These are phyloP conservation scores for Pichia phayaonensis DNA, from an alignment of 805 yeast species.

Conservation along the genomic window DNA sequence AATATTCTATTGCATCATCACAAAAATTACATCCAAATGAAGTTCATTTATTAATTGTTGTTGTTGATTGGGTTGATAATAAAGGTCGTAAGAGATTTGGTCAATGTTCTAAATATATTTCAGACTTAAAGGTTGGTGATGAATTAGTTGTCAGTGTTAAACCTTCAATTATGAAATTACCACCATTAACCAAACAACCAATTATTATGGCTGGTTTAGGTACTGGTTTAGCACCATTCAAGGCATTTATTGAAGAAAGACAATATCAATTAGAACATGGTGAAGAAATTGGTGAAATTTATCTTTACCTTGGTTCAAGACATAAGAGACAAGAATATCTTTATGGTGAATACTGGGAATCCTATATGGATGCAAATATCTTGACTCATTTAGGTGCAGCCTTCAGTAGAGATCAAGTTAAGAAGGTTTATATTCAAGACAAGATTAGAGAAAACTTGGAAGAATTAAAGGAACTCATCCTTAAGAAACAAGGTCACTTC, in stretches of 20 bases:
- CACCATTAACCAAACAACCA: conserved; percentile 80
- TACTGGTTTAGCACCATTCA: conserved; percentile 97
- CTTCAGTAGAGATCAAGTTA: conserved; percentile 93
- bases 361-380: conserved; percentile 84
- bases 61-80: conserved; percentile 90
- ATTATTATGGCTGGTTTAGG: conserved; percentile 96
- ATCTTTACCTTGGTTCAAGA: conserved; percentile 85
- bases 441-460: conserved; percentile 71
- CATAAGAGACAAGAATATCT: conserved; percentile 92
- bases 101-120: conserved; percentile 86
- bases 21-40: conserved; percentile 88
- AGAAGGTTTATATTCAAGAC: conserved; percentile 93
- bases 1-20: conserved; percentile 94
- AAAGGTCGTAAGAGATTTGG: conserved; percentile 84
- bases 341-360: conserved; percentile 97
- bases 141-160: conserved; percentile 91
- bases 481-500: conserved; percentile 75
- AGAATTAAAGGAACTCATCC: conserved; percentile 72
- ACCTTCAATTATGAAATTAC: conserved; percentile 95
- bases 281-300: conserved; percentile 78
- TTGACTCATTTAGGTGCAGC: conserved; percentile 96
- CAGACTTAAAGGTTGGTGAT: conserved; percentile 70
- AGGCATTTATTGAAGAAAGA: conserved; percentile 94
- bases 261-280: conserved; percentile 91
- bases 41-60: conserved; percentile 86